Base-by-base conservation (phyloP, 2,329 filamentous ascomycete species). In the Tolypocladium tundrense region DNA sequence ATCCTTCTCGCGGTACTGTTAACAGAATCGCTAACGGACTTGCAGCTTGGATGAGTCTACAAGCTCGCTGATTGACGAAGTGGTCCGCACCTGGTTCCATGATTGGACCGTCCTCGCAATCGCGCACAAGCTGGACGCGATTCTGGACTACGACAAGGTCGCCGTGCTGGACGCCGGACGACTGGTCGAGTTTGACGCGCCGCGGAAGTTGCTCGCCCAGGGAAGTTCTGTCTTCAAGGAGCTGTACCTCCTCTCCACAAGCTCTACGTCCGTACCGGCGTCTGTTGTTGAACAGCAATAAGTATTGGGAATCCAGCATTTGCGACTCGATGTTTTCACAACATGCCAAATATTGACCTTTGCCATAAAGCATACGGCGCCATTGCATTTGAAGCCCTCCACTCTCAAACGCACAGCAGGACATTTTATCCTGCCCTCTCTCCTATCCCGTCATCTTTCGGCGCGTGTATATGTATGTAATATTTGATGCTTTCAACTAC, bases 131-230 rank as follows among this genome's bases (percentile, higher is more conserved):
- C 52, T 71, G 2, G 60, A 68, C 16, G 77, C 75, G 0, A 75
- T 79, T 53, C 64, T 73, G 3, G 75, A 77, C 60, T 79, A 76
- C 63, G 79, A 83, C 63, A 68, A 68, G 31, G 75, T 84, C 35
- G 72, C 77, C 1, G 76, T 83, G 9, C 73, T 83, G 71, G 77
- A 81, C 33, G 67, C 69, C 10, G 81, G 80, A 3, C 64, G 64
- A 53, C 66, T 82, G 11, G 73, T 78, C 1, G 80, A 83, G 64
- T 64, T 57, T 58, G 57, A 55, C 10, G n/a, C 33, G 35, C 60
- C 59, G 9, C 57, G 50, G 33, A 45, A 53, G 43, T 35, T 55
- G 8, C 48, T 61, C 8, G 19, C 40, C 16, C 27, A 35, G 21
- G n/a, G 27, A 11, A 33, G 45, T 2, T 60, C 56, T 9, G 39